Evolutionary conservation across 2,329 filamentous ascomycete genomes (phyloP).

Genomic region (Fusarium musae): DNA sequence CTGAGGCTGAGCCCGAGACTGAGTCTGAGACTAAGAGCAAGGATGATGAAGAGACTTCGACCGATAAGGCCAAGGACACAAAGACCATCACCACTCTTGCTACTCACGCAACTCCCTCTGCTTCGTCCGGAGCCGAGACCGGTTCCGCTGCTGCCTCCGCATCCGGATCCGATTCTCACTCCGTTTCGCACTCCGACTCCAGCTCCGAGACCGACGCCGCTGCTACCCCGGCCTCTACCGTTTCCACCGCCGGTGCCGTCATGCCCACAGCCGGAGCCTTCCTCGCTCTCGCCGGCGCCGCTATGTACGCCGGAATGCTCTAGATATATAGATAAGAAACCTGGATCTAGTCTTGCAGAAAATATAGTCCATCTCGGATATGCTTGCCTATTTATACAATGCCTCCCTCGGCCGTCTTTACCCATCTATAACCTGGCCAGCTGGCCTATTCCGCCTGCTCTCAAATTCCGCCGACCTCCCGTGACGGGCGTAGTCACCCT

Average conservation of each 20-base stretch:
- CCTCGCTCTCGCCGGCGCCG: conserved; percentile 46
- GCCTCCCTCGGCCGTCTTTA: conserved; percentile 25
- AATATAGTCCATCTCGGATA: neutral
- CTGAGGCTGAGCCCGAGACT: conserved; percentile 11
- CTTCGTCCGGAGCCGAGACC: conserved; percentile 20
- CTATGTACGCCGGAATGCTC: conserved; percentile 44
- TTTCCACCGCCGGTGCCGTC: conserved; percentile 39
- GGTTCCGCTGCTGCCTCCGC: conserved; percentile 22
- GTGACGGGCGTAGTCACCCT: conserved; percentile 29
- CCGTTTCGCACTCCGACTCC: conserved; percentile 18
- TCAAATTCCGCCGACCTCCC: conserved; percentile 31
- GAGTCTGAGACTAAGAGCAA: conserved; percentile 1
- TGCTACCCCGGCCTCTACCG: conserved; percentile 27
- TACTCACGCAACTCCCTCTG: conserved; percentile 18
- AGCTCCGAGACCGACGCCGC: conserved; percentile 29
- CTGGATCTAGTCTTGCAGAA: neutral
- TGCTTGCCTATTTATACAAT: conserved; percentile 4
- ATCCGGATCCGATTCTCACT: conserved; percentile 9
- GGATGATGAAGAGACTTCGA: conserved; percentile 3
- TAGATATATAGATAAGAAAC: conserved; percentile 18
- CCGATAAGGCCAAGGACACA: conserved; percentile 18
- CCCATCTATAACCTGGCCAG: conserved; percentile 21
- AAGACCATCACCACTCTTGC: conserved; percentile 20
- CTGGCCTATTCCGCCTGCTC: conserved; percentile 1
- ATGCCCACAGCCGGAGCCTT: conserved; percentile 42